Evolutionary conservation across 257 asterid species (phyloP), one percentile per base, ranked within the genome.

Genomic region (Thymus mandschuricus): DNA sequence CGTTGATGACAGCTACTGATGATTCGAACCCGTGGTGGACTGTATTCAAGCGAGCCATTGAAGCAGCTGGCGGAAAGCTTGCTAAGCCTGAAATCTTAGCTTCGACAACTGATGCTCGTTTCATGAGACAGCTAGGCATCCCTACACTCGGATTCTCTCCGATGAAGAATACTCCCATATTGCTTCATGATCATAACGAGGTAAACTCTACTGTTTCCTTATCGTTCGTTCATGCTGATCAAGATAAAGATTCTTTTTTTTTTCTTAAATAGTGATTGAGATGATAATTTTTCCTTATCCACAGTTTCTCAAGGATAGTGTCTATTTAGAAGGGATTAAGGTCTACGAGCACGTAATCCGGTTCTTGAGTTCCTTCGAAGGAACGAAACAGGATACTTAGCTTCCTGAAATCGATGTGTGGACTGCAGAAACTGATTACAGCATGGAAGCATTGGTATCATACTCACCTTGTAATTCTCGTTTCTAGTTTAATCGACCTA

Each of bases 151-250:
- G 99, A 35, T 94, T 94, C 79, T 94, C 99, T 64, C 98, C 99
- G 0, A 91, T 94, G 98, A 94, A 87, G 88, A 84, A 91, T 45
- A 91, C 95, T 48, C 98, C 97, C 55, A 86, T 89, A 58, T 76
- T 94, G 86, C 96, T 88, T 68, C 99, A 94, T 75, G 97, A 89
- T 78, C 98, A 94, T 80, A 88, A 94, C 66, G 99, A 91, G 98
- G 98, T 92, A 62, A 43, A 61, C 55, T 50, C 4, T 3, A 40
- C 1, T 56, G 40, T 68, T 72, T 61, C 70, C 70, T 21, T 66
- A 35, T 64, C 59, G 68, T 38, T 38, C 66, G 31, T 35, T 1
- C 4, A 3, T 35, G 41, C 41, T 0, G 7, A 35, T 66, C 50
- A 10, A 6, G 13, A 3, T 9, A 15, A 59, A 62, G 40, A 11